phyloP scores from a whole-genome alignment of 2,329 filamentous ascomycete species.

The Fonsecaea nubica region DNA sequence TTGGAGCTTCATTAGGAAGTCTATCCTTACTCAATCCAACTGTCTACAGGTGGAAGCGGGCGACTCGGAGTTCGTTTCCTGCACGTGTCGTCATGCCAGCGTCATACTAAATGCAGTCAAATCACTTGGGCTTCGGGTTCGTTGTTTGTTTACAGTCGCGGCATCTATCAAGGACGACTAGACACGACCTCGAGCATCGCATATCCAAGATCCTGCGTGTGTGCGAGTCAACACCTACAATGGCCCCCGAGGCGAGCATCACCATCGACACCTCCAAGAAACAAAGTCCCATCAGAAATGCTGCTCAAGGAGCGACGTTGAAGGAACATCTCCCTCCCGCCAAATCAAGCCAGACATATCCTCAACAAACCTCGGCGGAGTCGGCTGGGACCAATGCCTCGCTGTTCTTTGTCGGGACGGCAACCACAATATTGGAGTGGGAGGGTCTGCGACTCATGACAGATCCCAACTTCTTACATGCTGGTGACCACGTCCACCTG shows the following conservation, averaged over 20 bases:
- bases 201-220: background rate
- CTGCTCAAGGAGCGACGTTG: conserved; percentile 37
- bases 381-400: conserved; percentile 46
- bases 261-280: conserved; percentile 32
- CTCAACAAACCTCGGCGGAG: conserved; percentile 46
- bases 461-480: conserved; percentile 69
- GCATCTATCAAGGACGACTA: background rate
- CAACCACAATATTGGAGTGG: conserved; percentile 52
- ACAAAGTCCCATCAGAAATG: conserved; percentile 50
- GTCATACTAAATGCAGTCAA: conserved; percentile 14
- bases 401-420: conserved; percentile 50
- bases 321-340: conserved; percentile 50
- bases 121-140: background rate
- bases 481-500: conserved; percentile 70
- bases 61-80: conserved; percentile 14
- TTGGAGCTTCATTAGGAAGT: background rate
- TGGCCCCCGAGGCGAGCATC: conserved; percentile 26
- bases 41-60: conserved; percentile 2
- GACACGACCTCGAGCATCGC: background rate
- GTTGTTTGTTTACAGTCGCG: conserved; percentile 2
- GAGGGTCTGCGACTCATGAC: conserved; percentile 50
- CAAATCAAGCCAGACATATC: conserved; percentile 46
- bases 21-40: background rate
- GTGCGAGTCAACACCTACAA: background rate
- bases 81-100: conserved; percentile 19